Evolutionary conservation across 2,329 filamentous ascomycete genomes (phyloP).

Genomic region (Clarireedia sp.): DNA sequence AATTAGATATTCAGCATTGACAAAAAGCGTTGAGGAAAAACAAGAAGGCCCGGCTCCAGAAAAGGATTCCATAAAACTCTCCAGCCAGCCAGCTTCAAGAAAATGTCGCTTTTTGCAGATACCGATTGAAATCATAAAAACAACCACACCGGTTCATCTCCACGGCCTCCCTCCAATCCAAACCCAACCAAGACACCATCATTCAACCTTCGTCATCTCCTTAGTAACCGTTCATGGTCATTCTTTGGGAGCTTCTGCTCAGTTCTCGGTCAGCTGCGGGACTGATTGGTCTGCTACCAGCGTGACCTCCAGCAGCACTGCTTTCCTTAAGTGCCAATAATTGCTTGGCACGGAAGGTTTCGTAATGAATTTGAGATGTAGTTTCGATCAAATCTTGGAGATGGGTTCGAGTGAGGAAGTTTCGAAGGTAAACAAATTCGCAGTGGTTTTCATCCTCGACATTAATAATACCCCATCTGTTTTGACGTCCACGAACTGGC

Average conservation of each 20-base stretch:
- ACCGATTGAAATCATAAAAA: conserved; percentile 25
- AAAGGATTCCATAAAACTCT: conserved; percentile 23
- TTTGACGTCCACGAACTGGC: conserved; percentile 95
- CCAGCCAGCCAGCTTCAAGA: conserved; percentile 26
- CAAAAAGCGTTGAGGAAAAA: conserved; percentile 18
- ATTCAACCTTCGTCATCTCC: conserved; percentile 5
- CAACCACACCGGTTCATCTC: conserved; percentile 10
- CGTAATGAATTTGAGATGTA: conserved; percentile 99
- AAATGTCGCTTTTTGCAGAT: conserved; percentile 30
- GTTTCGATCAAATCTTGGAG: conserved; percentile 98
- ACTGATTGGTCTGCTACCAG: conserved; percentile 86
- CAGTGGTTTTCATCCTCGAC: conserved; percentile 99
- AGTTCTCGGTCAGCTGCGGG: conserved; percentile 90
- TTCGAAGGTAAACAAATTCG: conserved; percentile 96
- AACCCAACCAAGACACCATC: not conserved
- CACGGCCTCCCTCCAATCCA: conserved; percentile 4
- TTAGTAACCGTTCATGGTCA: conserved; percentile 99
- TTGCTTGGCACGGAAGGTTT: conserved; percentile 99
- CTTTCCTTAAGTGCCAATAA: conserved; percentile 96
- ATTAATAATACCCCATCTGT: conserved; percentile 99
- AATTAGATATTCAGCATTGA: conserved; percentile 26
- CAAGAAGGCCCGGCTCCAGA: conserved; percentile 20
- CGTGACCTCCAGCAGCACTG: conserved; percentile 64
- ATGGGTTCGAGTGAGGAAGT: conserved; percentile 97
- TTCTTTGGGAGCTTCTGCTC: conserved; percentile 92